Conservation (phyloP, 2,329 filamentous ascomycete species). For the Fusarium stilboides region DNA sequence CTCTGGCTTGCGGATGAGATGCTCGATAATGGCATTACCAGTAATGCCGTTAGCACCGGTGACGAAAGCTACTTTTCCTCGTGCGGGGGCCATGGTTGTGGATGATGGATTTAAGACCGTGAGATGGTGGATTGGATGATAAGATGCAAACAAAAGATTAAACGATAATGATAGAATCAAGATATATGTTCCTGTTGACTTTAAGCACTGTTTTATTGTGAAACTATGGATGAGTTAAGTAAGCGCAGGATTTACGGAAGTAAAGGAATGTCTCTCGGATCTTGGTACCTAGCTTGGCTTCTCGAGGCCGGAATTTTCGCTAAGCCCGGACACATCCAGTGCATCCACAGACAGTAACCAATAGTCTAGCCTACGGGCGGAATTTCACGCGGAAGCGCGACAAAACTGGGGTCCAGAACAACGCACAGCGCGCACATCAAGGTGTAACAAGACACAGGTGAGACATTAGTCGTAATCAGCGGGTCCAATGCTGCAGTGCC, state of each 20-base stretch:
- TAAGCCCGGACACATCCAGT: neutral
- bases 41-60: conserved; percentile 41
- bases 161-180: neutral
- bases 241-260: neutral
- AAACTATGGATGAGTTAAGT: neutral
- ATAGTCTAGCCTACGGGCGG: neutral
- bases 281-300: neutral
- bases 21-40: conserved; percentile 39
- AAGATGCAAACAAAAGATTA: neutral
- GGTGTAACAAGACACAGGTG: neutral
- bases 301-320: conserved; percentile 1
- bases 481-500: too few relatives aligned
- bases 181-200: neutral
- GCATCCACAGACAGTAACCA: neutral
- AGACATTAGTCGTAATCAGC: neutral
- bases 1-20: conserved; percentile 35
- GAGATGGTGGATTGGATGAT: neutral
- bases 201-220: neutral
- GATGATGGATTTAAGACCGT: neutral
- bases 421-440: neutral
- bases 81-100: conserved; percentile 11
- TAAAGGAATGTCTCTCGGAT: neutral
- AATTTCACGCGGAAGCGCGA: neutral
- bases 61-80: conserved; percentile 37
- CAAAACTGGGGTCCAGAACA: neutral